phyloP scores from a whole-genome alignment of 1,139 yeast species.

The Suhomyces bokatorum region DNA sequence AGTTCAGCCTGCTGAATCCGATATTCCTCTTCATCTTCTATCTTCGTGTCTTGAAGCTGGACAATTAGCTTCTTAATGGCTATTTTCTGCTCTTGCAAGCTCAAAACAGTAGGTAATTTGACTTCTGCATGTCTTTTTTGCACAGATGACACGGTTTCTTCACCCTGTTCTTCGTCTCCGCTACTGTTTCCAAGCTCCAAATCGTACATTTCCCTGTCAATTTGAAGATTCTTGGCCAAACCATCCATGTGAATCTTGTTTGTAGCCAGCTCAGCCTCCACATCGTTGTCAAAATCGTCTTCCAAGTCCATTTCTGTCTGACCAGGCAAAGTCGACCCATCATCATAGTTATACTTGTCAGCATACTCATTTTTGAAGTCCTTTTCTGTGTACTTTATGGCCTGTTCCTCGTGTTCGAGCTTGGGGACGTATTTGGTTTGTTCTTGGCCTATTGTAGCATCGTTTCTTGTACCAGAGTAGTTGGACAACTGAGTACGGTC shows the following conservation, averaged over 20 bases:
- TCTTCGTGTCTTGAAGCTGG: slow-evolving; percentile 4
- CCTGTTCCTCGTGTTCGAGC: slow-evolving; percentile 9
- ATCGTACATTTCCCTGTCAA: slow-evolving; percentile 16
- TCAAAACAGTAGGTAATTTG: background rate
- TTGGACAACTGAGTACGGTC: slow-evolving; percentile 7
- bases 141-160: no score
- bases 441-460: slow-evolving; percentile 1
- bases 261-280: background rate
- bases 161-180: slow-evolving; percentile 9
- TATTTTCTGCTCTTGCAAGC: slow-evolving; percentile 11
- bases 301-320: background rate
- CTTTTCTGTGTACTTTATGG: slow-evolving; percentile 5
- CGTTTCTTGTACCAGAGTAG: slow-evolving; percentile 3
- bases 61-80: slow-evolving; percentile 2
- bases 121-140: background rate
- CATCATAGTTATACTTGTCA: slow-evolving; percentile 19
- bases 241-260: slow-evolving; percentile 3
- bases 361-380: slow-evolving; percentile 16
- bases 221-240: background rate
- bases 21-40: slow-evolving; percentile 1
- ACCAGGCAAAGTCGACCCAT: slow-evolving; percentile 11
- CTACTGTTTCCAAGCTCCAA: slow-evolving; percentile 13
- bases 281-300: slow-evolving; percentile 10
- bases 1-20: slow-evolving; percentile 10
- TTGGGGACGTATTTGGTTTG: slow-evolving; percentile 16